Percentiles rank a stretch among this genome's conserved stretches.
These are phyloP conservation scores for Gaeumannomyces tritici DNA, from an alignment of 2,329 filamentous ascomycete species.

Conservation along the genomic window DNA sequence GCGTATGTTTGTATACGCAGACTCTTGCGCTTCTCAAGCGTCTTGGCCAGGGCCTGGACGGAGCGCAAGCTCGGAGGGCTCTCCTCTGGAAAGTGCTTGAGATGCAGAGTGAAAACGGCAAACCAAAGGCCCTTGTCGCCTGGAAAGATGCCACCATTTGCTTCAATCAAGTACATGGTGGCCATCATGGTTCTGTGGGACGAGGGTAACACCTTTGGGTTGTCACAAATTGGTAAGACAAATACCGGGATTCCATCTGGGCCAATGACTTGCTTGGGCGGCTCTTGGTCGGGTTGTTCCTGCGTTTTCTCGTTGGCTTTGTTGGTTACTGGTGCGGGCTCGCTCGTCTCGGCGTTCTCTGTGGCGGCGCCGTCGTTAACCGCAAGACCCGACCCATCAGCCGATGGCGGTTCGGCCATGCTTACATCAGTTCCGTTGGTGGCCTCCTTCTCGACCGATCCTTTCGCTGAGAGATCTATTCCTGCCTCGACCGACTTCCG, in stretches of 20 bases:
- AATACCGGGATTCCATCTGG: neutral
- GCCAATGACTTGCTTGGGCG: neutral
- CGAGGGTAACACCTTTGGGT: neutral
- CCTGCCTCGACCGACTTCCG: neutral
- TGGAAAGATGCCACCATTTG: conserved; percentile 37
- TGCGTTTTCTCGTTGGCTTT: neutral
- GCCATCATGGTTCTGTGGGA: conserved; percentile 26
- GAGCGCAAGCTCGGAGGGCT: conserved; percentile 29
- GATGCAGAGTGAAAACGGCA: conserved; percentile 35
- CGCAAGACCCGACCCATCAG: conserved; percentile 1
- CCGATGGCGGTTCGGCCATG: conserved; percentile 2
- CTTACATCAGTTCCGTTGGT: neutral
- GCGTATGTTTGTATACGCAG: conserved; percentile 32
- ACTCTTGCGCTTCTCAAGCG: conserved; percentile 23
- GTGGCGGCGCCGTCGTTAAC: conserved; percentile 1
- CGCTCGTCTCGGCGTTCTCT: neutral
- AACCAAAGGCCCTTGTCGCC: conserved; percentile 40
- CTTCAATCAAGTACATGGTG: conserved; percentile 28
- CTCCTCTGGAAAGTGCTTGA: conserved; percentile 26
- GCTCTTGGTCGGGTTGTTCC: neutral
- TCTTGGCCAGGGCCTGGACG: conserved; percentile 27
- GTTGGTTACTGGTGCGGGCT: neutral
- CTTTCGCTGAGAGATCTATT: neutral
- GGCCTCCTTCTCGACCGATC: neutral
- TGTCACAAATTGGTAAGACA: neutral